A percentile compares a stretch with the other conserved stretches of the same genome.
These are phyloP conservation scores for Pseudogymnoascus sp. DNA, from an alignment of 2,329 filamentous ascomycete species.

Conservation along the genomic window DNA sequence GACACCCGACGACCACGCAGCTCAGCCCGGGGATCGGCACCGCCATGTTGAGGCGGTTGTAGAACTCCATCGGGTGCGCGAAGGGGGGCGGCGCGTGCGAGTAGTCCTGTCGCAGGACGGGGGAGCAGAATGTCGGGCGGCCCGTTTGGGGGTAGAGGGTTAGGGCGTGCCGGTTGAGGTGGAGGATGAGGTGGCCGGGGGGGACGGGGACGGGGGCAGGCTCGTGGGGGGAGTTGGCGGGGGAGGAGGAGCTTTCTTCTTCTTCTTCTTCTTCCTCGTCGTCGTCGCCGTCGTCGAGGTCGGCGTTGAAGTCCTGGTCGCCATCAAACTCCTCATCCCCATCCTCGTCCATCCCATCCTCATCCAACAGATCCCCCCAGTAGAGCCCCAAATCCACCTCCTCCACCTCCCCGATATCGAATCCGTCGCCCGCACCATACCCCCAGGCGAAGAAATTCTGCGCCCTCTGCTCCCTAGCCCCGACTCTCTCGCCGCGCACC, in stretches of 20 bases:
- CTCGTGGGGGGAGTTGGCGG: background rate
- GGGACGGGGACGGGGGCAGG: background rate
- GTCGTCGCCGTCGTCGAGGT: background rate
- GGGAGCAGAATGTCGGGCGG: background rate
- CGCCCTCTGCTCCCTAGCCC: background rate
- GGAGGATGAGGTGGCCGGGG: background rate
- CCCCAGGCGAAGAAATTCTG: background rate
- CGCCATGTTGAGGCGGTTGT: slow-evolving; percentile 53
- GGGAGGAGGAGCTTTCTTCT: background rate
- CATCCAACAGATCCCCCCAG: background rate
- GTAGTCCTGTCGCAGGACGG: background rate
- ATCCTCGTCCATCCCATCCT: background rate
- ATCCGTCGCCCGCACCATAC: background rate
- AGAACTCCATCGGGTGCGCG: slow-evolving; percentile 13
- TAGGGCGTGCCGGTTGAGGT: background rate
- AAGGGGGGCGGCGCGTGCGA: background rate
- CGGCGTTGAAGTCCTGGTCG: background rate
- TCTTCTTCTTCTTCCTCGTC: background rate
- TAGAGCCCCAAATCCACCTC: background rate
- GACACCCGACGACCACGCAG: slow-evolving; percentile 58
- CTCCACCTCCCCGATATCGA: background rate
- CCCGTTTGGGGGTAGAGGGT: background rate
- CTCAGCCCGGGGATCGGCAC: slow-evolving; percentile 59
- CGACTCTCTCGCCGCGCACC: background rate
- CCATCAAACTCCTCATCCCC: background rate